A percentile compares a stretch with the other conserved stretches of the same genome.
Evolutionary conservation across 2,329 filamentous ascomycete genomes (phyloP).

Genomic region (Phyllosticta citriasiana): DNA sequence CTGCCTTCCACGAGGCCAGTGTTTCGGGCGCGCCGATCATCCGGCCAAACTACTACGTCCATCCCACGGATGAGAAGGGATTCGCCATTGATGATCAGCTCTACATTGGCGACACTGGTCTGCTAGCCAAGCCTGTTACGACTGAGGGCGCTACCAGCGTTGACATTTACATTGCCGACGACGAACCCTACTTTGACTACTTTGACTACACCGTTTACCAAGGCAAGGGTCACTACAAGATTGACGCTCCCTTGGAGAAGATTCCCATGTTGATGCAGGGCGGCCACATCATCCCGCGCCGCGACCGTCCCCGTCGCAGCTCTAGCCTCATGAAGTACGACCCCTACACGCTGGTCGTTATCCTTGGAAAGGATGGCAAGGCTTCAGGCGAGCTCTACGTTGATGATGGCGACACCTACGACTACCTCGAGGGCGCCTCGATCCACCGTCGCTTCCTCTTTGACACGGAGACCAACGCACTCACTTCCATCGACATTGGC

Average conservation of each 20-base stretch:
- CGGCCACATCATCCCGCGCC: conserved; percentile 82
- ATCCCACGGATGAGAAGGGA: conserved; percentile 76
- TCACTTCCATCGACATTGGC: conserved; percentile 61
- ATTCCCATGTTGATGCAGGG: conserved; percentile 88
- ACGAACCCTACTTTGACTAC: conserved; percentile 90
- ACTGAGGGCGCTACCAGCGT: conserved; percentile 62
- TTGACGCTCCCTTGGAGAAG: conserved; percentile 71
- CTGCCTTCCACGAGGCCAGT: conserved; percentile 84
- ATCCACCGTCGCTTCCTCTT: conserved; percentile 77
- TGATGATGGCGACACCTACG: conserved; percentile 89
- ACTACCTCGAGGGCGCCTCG: conserved; percentile 75
- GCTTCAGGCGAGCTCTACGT: conserved; percentile 78
- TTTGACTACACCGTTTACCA: conserved; percentile 74
- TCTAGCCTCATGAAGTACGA: conserved; percentile 86
- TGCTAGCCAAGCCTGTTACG: conserved; percentile 87
- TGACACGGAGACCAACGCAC: conserved; percentile 39
- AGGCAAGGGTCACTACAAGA: conserved; percentile 59
- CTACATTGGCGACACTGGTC: conserved; percentile 77
- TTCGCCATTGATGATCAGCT: conserved; percentile 88
- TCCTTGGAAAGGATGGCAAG: conserved; percentile 55
- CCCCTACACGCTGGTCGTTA: conserved; percentile 83
- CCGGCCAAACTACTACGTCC: conserved; percentile 84
- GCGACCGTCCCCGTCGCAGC: conserved; percentile 78
- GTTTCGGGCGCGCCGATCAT: conserved; percentile 77
- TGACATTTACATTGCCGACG: conserved; percentile 79